These are phyloP conservation scores for Porcisia hertigi DNA, from an alignment of 208 protist species.

Conservation along the genomic window DNA sequence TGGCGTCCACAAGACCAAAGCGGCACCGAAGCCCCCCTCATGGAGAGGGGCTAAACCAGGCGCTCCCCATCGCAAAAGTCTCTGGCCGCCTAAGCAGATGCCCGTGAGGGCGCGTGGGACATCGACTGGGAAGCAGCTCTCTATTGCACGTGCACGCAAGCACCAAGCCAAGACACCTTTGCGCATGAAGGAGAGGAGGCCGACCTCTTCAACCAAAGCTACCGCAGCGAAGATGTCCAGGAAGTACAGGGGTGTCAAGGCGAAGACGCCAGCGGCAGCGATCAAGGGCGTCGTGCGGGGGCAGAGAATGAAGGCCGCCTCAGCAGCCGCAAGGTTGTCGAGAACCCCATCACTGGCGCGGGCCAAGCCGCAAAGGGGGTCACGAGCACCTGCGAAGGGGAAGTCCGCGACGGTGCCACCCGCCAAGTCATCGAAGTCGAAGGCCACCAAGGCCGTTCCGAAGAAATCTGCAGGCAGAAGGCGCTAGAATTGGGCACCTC, in stretches of 20 bases:
- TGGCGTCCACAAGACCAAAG: neutral
- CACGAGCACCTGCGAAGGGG: neutral
- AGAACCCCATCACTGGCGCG: neutral
- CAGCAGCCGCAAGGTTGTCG: neutral
- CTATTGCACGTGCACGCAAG: neutral
- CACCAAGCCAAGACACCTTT: neutral
- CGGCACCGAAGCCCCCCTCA: neutral
- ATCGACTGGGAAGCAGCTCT: neutral
- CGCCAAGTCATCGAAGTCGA: neutral
- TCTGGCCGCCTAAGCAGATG: conserved; percentile 15
- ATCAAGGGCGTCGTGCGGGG: neutral
- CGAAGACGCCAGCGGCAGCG: neutral
- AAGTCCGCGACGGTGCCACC: neutral
- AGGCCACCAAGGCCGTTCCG: conserved; percentile 5
- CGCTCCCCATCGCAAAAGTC: conserved; percentile 2
- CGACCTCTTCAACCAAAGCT: neutral
- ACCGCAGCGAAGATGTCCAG: neutral
- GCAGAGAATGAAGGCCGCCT: neutral
- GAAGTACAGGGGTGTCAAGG: neutral
- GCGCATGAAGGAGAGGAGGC: neutral
- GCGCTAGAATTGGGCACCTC: neutral
- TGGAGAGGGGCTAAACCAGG: neutral
- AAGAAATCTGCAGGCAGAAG: neutral
- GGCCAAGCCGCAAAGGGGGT: neutral
- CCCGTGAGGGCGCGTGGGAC: neutral